Evolutionary conservation across 2,329 filamentous ascomycete genomes (phyloP).

Genomic region (Monosporascus sp.): DNA sequence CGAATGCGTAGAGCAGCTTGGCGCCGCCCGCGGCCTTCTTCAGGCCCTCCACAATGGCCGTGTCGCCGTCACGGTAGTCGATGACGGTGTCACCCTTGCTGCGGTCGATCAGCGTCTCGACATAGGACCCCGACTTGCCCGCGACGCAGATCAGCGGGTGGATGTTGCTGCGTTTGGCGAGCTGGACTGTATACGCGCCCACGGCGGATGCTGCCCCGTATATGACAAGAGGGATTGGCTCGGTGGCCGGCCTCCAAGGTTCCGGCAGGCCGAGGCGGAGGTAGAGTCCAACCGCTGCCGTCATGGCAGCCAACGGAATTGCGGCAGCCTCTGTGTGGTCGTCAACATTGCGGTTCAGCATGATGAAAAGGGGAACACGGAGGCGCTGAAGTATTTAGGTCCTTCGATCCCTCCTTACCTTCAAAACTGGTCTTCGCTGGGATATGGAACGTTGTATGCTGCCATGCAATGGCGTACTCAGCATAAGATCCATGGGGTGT

Average conservation of each 20-base stretch:
- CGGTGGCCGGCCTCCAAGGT: constrained; percentile 38
- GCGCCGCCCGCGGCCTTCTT: constrained; percentile 32
- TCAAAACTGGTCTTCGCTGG: constrained; percentile 44
- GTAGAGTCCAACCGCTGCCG: constrained; percentile 46
- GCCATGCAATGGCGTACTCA: constrained; percentile 53
- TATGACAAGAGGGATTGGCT: constrained; percentile 34
- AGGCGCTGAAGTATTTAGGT: too few species aligned
- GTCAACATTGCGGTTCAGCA: background rate
- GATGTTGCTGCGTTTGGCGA: constrained; percentile 48
- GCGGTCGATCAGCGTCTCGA: constrained; percentile 45
- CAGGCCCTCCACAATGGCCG: constrained; percentile 39
- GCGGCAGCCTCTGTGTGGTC: constrained; percentile 44
- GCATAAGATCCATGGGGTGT: constrained; percentile 49
- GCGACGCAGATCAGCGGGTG: constrained; percentile 58
- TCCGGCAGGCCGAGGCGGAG: constrained; percentile 38
- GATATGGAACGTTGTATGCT: constrained; percentile 52
- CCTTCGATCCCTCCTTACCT: constrained; percentile 20
- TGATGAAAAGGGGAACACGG: background rate
- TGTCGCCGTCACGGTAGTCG: constrained; percentile 55
- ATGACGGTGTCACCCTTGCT: constrained; percentile 51
- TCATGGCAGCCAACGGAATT: constrained; percentile 50
- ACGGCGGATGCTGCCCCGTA: constrained; percentile 53
- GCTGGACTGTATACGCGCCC: constrained; percentile 52
- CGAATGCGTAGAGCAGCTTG: constrained; percentile 47
- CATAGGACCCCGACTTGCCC: constrained; percentile 44